Evolutionary conservation across 1,284 basidiomycete species (phyloP), one percentile per base, ranked within the genome.

Genomic region (Coniferiporia weirii): DNA sequence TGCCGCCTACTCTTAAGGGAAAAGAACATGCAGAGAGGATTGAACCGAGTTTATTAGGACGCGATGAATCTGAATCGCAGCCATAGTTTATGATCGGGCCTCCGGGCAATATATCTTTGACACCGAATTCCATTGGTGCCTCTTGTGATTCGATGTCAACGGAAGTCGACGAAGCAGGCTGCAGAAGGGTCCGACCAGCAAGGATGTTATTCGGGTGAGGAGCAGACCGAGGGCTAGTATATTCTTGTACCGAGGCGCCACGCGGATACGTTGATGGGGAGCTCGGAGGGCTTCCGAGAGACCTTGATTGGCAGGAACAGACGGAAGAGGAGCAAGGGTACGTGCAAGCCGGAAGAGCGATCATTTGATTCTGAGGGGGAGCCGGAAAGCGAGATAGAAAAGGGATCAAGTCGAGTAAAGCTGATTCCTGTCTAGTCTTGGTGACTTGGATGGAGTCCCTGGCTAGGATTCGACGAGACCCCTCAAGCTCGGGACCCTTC

Each of bases 361-460:
- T 27, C 27, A 27, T 27, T 12, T 15, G 38, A 12, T 3, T 13
- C 10, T 20, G 20, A 34, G 46, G 35, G 45, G 52, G 48, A 34
- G 40, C 4, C 7, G 52, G 36, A 20, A 59, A 47, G 8, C 52
- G 19, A 44, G n/a, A 20, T n/a, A 57, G 15, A 35, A 53, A 38
- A 34, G 57, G 52, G 17, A 54, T n/a, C 15, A 54, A 15, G n/a
- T 59, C 58, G 36, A 59, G 17, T n/a, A 40, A 22, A 15, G 35
- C n/a, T 8, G n/a, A n/a, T 1, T 27, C 36, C 27, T 54, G 46
- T 19, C 53, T 49, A 20, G 52, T 19, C 34, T 45, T 59, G 10
- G 44, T 50, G 9, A 54, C 19, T 32, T 12, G 36, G 17, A 59
- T 13, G 15, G 52, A 54, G 36, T 59, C 58, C 34, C 52, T 48